A percentile compares a stretch with the other conserved stretches of the same genome.
These are phyloP conservation scores for Chytridium lagenaria DNA, from an alignment of 371 early-diverging fungal genomes.

Conservation along the genomic window DNA sequence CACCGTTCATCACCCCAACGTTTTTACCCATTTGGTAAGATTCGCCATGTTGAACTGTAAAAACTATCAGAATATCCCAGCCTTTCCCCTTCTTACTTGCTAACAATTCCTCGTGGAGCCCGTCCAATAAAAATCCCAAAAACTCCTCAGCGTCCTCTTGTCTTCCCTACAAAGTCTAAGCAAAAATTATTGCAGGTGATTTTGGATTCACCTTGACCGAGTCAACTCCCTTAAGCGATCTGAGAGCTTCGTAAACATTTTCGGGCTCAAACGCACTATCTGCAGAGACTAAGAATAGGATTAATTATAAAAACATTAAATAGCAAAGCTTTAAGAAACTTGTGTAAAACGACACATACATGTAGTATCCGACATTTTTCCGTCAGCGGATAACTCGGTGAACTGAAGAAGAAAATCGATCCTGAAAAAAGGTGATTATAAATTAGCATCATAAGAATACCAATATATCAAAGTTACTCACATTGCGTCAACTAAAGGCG, in stretches of 20 bases:
- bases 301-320: conserved; percentile 1
- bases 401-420: conserved; percentile 82
- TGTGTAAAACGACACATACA: neutral
- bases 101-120: conserved; percentile 91
- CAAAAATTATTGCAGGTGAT: too few species aligned
- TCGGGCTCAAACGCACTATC: conserved; percentile 83
- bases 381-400: conserved; percentile 40
- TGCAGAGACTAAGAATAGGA: neutral
- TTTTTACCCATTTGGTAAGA: neutral
- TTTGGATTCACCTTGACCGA: conserved; percentile 63
- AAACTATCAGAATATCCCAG: neutral
- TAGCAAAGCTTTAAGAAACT: conserved; percentile 13
- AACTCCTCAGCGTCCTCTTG: conserved; percentile 99
- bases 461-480: conserved; percentile 46
- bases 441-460: neutral
- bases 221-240: conserved; percentile 78
- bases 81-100: conserved; percentile 45
- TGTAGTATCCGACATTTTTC: conserved; percentile 16
- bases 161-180: conserved; percentile 73
- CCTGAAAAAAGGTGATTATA: conserved; percentile 44
- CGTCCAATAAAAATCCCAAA: conserved; percentile 89
- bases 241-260: conserved; percentile 88
- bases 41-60: conserved; percentile 21
- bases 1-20: conserved; percentile 33
- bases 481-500: conserved; percentile 85